Percentiles rank a stretch among this genome's conserved stretches.
phyloP scores from a whole-genome alignment of 441 rosid genomes.

The Populus tomentosa region DNA sequence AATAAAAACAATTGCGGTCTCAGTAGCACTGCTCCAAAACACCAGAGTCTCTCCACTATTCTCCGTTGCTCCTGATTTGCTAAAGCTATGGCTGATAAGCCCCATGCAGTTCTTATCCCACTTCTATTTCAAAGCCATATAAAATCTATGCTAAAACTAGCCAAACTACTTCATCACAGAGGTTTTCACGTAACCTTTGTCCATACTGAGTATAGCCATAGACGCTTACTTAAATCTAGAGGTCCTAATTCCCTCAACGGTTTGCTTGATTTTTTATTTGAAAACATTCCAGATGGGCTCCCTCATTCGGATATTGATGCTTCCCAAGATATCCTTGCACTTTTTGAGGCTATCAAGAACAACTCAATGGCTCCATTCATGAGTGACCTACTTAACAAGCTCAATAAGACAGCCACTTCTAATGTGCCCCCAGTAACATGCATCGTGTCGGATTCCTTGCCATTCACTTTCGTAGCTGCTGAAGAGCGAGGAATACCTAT shows the following conservation, averaged over 20 bases:
- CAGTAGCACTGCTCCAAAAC: no score
- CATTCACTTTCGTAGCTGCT: background rate
- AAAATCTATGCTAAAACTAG: no score
- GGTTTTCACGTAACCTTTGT: no score
- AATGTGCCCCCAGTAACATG: background rate
- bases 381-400: background rate
- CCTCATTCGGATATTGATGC: background rate
- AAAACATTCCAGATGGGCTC: constrained; percentile 5
- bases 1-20: no score
- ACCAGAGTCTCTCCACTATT: no score
- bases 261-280: background rate
- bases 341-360: background rate
- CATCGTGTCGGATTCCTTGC: background rate
- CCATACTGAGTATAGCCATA: no score
- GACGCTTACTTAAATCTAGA: no score
- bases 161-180: no score
- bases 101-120: no score
- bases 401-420: background rate
- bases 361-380: background rate
- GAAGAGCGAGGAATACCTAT: background rate
- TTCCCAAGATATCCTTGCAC: background rate
- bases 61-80: background rate
- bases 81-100: no score
- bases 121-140: no score
- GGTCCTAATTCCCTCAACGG: background rate